A percentile compares a stretch with the other conserved stretches of the same genome.
phyloP scores from a whole-genome alignment of 768 basidiomycete genomes.

The Mrakia gelida region DNA sequence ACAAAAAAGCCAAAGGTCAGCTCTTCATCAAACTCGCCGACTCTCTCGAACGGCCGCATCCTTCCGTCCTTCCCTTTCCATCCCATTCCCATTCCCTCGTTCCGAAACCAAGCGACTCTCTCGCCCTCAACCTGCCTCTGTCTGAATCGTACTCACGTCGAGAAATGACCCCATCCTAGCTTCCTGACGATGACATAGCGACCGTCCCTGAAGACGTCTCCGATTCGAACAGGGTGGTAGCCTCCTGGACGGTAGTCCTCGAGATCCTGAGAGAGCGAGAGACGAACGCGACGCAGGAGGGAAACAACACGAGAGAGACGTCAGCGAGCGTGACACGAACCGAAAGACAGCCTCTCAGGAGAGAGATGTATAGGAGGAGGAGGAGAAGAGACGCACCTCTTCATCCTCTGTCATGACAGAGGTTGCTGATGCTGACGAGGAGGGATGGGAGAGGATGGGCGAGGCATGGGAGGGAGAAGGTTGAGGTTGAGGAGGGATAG shows the following conservation, averaged over 20 bases:
- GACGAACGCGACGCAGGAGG: not conserved
- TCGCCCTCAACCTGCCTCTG: too few relatives aligned
- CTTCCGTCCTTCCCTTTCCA: too few relatives aligned
- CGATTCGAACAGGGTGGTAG: conserved; percentile 65
- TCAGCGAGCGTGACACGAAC: not conserved
- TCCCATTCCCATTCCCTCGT: too few relatives aligned
- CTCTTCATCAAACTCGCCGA: too few relatives aligned
- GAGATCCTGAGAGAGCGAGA: conserved; percentile 35
- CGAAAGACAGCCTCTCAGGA: too few relatives aligned
- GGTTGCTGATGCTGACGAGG: conserved; percentile 20
- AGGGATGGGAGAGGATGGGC: conserved; percentile 5
- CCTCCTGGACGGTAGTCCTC: conserved; percentile 70
- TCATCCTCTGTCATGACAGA: conserved; percentile 29
- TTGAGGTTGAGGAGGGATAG: conserved; percentile 20
- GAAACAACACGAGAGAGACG: not conserved
- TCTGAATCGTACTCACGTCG: not conserved
- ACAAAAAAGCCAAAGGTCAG: too few relatives aligned
- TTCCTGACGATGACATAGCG: conserved; percentile 85
- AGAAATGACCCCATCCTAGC: conserved; percentile 53
- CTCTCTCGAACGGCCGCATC: conserved; percentile 46
- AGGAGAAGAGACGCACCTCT: conserved; percentile 19
- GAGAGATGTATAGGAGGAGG: not conserved
- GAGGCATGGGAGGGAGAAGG: conserved; percentile 11
- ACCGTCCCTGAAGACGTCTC: conserved; percentile 75
- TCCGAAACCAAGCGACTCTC: too few relatives aligned